Evolutionary conservation across 2,329 filamentous ascomycete species (phyloP).

Genomic region (Cyclaneusma minus): DNA sequence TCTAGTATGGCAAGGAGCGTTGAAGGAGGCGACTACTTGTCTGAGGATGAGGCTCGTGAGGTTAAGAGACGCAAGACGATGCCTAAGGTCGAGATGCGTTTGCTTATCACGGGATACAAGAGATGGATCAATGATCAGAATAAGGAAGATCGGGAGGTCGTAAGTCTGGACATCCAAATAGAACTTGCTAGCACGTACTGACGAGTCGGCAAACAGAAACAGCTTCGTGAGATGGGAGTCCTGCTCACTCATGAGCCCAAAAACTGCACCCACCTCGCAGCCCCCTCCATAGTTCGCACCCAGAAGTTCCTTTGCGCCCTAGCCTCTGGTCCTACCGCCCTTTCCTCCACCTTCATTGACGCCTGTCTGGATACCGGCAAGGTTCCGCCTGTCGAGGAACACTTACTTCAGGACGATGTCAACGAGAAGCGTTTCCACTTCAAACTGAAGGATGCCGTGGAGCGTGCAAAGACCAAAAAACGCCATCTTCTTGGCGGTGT

Average conservation of each 20-base stretch:
- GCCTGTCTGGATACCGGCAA: constrained; percentile 54
- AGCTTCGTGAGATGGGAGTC: constrained; percentile 72
- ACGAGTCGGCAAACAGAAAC: no score
- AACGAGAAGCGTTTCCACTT: constrained; percentile 60
- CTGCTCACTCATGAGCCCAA: constrained; percentile 61
- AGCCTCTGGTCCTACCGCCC: constrained; percentile 62
- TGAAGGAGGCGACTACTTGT: constrained; percentile 28
- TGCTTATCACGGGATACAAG: constrained; percentile 74
- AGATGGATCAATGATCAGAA: constrained; percentile 61
- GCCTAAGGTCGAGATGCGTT: constrained; percentile 53
- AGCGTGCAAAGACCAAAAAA: constrained; percentile 59
- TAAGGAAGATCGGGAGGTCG: constrained; percentile 68
- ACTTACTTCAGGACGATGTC: constrained; percentile 52
- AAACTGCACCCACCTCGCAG: constrained; percentile 72
- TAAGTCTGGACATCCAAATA: constrained; percentile 26
- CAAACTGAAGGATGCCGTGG: constrained; percentile 50
- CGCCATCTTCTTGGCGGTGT: constrained; percentile 61
- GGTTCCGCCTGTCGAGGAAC: constrained; percentile 48
- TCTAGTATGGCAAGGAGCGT: constrained; percentile 23
- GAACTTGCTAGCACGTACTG: constrained; percentile 5
- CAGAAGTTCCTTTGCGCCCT: constrained; percentile 86
- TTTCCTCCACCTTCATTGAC: constrained; percentile 68
- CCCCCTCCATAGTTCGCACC: constrained; percentile 74
- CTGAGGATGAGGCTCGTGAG: constrained; percentile 32
- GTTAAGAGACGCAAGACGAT: constrained; percentile 48